Base-by-base conservation (phyloP, 2,329 filamentous ascomycete genomes). In the Epichloe baconii region DNA sequence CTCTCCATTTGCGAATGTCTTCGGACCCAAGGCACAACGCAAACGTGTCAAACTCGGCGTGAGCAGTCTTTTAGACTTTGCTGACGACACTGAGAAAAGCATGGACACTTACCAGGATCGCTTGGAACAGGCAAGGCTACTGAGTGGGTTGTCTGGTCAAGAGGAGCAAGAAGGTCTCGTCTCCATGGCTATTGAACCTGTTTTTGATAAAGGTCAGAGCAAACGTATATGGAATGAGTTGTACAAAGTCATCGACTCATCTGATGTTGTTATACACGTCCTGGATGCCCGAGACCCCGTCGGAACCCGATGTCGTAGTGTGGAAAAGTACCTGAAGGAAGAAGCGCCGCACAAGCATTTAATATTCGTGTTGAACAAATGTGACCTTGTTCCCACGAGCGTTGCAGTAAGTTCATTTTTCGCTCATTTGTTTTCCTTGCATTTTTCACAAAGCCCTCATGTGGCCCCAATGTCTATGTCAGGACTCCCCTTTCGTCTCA, bases 141-240 rank as follows among this genome's bases (percentile, higher is more conserved):
- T 95, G 4, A 88, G 83, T 58, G 89, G 88, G 34, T 78, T 75
- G 23, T 77, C 81, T 15, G 80, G 77, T 2, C 74, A 76, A 10
- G 72, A 72, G 37, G 71, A 71, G 3, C 77, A 80, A 53, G 72
- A 74, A 37, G 68, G 70, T 15, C 68, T 72, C 38, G 58, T 70
- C 14, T 75, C 80, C 6, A 79, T 80, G 61, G 82, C 86, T n/a
- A 77, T 82, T 58, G 87, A 91, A 64, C 83, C 90, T 40, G 87
- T 97, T 53, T 97, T 97, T 69, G 85, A 79, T 59, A 97, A 97
- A 71, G 93, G 93, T 17, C 90, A 95, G 67, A 91, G 85, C 63
- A 95, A 95, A 70, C 79, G 93, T 58, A 95, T 95, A 59, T 95
- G 88, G 90, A 97, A 97, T 70, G 91, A 98, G 66, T 72, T 97